These are phyloP conservation scores for Tetragonia tetragonoides DNA, from an alignment of 148 eudicot genomes.

Conservation along the genomic window DNA sequence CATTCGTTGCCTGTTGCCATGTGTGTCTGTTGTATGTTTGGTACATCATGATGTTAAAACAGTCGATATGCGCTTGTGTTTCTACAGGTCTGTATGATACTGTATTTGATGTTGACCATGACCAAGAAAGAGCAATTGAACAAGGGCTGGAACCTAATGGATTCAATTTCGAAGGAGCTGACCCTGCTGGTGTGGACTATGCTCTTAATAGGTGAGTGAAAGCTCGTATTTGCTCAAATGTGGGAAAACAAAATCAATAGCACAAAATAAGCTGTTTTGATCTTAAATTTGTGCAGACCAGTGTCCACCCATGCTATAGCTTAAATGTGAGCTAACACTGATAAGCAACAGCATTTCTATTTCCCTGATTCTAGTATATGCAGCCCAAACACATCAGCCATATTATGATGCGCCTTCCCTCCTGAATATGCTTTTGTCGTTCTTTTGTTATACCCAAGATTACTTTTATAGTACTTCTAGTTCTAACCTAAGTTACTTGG, in stretches of 20 bases:
- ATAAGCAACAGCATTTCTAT: neutral
- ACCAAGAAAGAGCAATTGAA: conserved; percentile 84
- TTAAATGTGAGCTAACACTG: neutral
- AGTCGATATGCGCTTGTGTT: neutral
- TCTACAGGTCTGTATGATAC: conserved; percentile 86
- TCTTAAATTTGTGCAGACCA: too few relatives aligned
- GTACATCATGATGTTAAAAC: neutral
- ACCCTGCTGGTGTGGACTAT: conserved; percentile 83
- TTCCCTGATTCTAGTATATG: neutral
- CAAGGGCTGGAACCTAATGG: conserved; percentile 92
- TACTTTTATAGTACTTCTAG: too few relatives aligned
- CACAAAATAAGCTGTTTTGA: neutral
- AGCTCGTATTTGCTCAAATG: conserved; percentile 3
- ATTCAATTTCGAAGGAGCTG: conserved; percentile 94
- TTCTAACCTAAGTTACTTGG: too few relatives aligned
- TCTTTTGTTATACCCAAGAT: neutral
- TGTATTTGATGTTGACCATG: conserved; percentile 90
- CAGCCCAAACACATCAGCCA: neutral
- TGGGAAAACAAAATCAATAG: too few relatives aligned
- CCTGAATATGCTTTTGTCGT: neutral
- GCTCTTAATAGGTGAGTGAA: conserved; percentile 75
- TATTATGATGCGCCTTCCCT: neutral
- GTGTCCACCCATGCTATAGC: neutral
- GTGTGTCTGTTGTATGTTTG: neutral
- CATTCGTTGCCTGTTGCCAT: neutral